phyloP scores from a whole-genome alignment of 768 basidiomycete species.

The Auricularia cornea region DNA sequence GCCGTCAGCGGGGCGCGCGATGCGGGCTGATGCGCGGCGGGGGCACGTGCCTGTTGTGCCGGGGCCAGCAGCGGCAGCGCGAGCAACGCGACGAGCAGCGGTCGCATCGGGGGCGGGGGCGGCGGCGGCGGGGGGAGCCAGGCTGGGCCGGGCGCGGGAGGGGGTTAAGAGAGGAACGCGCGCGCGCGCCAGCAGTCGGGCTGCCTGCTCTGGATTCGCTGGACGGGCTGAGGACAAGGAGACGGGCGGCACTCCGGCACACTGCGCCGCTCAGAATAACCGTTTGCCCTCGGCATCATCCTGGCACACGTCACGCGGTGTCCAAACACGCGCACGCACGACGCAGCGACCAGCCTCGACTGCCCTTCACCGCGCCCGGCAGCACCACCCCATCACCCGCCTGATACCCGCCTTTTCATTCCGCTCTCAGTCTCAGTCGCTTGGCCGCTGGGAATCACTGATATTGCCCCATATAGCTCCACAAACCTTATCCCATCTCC shows the following conservation, averaged over 20 bases:
- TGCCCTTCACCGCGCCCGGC: neutral
- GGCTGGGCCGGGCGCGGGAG: neutral
- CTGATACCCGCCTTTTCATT: too few species aligned
- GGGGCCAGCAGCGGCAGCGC: neutral
- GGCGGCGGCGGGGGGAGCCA: neutral
- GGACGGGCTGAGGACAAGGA: neutral
- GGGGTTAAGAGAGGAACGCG: neutral
- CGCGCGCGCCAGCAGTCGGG: neutral
- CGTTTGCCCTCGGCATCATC: neutral
- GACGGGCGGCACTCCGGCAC: neutral
- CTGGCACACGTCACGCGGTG: neutral
- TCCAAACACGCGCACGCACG: neutral
- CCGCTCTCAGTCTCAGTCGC: too few species aligned
- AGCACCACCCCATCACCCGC: too few species aligned
- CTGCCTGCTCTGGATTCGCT: neutral
- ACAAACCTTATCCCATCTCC: too few species aligned
- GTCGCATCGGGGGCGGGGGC: neutral
- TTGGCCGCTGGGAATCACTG: too few species aligned
- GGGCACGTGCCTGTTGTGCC: neutral
- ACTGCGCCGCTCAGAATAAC: neutral
- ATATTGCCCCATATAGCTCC: too few species aligned
- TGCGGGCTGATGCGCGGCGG: neutral
- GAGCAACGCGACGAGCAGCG: neutral
- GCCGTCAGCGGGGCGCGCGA: neutral
- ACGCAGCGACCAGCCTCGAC: neutral